Conservation (phyloP, 352 stramenopile species). For the Pythium phragmitis region DNA sequence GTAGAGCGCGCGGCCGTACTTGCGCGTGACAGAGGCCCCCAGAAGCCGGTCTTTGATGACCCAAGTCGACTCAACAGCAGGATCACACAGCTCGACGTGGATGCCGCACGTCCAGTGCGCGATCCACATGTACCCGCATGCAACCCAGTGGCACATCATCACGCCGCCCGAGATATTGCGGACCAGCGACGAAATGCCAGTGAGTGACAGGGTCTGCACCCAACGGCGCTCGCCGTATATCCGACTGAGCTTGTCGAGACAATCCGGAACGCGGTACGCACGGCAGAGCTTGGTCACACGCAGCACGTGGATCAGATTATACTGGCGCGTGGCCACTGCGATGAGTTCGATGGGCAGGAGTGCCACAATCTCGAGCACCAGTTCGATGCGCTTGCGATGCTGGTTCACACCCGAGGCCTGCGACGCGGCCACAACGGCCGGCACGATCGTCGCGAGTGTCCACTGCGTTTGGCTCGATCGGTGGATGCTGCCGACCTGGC, state of each 20-base stretch:
- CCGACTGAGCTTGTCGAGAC: conserved; percentile 38
- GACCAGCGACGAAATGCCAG: conserved; percentile 49
- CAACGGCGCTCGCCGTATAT: conserved; percentile 52
- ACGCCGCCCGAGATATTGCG: conserved; percentile 38
- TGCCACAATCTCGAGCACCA: conserved; percentile 52
- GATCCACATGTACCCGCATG: conserved; percentile 72
- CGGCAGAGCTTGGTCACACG: conserved; percentile 63
- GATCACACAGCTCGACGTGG: conserved; percentile 44
- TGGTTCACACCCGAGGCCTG: conserved; percentile 15
- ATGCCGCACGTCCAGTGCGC: conserved; percentile 58
- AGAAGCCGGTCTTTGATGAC: conserved; percentile 51
- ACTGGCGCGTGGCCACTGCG: conserved; percentile 31
- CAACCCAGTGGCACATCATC: conserved; percentile 50
- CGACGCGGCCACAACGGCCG: conserved; percentile 15
- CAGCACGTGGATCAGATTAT: conserved; percentile 59
- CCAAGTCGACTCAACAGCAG: conserved; percentile 53
- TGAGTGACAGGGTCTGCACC: conserved; percentile 58
- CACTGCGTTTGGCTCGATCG: conserved; percentile 35
- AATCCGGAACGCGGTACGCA: conserved; percentile 40
- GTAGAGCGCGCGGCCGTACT: conserved; percentile 62
- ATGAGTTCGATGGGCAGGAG: conserved; percentile 58
- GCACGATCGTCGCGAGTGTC: conserved; percentile 46
- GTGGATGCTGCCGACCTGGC: conserved; percentile 23
- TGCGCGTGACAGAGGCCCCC: conserved; percentile 37
- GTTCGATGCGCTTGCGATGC: conserved; percentile 31